Evolutionary conservation across 352 stramenopile genomes (phyloP).

Genomic region (Peronospora tabacina): DNA sequence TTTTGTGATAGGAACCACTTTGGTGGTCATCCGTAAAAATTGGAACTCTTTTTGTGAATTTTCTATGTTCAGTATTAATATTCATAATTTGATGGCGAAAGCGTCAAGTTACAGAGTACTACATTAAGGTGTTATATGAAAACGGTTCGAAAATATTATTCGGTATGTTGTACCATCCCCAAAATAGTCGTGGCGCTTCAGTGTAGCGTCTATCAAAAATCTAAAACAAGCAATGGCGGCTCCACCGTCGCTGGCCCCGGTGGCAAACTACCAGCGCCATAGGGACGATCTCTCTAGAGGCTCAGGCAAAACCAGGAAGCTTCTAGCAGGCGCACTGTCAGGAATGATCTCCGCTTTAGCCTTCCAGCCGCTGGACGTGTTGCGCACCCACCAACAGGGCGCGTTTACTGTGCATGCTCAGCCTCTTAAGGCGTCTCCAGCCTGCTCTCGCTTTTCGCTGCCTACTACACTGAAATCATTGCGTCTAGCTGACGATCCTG

Average conservation of each 20-base stretch:
- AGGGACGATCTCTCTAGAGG: constrained; percentile 25
- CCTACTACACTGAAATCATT: constrained; percentile 20
- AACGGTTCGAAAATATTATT: too few relatives aligned
- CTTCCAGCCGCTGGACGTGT: constrained; percentile 81
- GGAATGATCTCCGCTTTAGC: constrained; percentile 74
- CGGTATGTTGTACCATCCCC: too few relatives aligned
- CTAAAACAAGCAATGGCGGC: neutral
- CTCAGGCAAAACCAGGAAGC: constrained; percentile 60
- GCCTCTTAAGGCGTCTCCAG: constrained; percentile 2
- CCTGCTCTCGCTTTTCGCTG: constrained; percentile 9
- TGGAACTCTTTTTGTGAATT: too few relatives aligned
- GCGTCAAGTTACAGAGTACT: too few relatives aligned
- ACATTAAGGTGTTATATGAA: too few relatives aligned
- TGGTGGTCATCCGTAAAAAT: too few relatives aligned
- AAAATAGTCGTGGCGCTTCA: too few relatives aligned
- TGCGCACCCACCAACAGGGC: constrained; percentile 80
- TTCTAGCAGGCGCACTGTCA: constrained; percentile 57
- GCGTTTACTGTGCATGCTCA: constrained; percentile 42
- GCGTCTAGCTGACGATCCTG: constrained; percentile 12
- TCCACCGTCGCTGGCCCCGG: neutral
- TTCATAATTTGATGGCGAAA: too few relatives aligned
- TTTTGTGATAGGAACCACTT: too few relatives aligned
- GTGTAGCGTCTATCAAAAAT: too few relatives aligned
- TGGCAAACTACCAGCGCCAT: constrained; percentile 22
- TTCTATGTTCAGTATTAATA: too few relatives aligned